Evolutionary conservation across 306 rosid genomes (phyloP).

Genomic region (Hippophae gyantsensis): DNA sequence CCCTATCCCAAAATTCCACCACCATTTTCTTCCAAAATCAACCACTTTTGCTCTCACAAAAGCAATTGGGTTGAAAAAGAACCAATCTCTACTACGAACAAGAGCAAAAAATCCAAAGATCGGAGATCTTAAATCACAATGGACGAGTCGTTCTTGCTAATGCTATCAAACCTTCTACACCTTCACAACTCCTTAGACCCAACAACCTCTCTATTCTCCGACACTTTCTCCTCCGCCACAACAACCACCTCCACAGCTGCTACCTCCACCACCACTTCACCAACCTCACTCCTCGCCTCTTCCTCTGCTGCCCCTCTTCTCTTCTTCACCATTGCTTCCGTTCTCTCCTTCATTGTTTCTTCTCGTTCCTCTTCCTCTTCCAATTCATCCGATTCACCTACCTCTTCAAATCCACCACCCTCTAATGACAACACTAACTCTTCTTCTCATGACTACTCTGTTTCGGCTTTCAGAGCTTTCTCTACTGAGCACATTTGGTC

Average conservation of each 20-base stretch:
- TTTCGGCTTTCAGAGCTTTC: constrained; percentile 84
- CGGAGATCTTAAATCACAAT: constrained; percentile 9
- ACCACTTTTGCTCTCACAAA: no score
- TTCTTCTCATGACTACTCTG: constrained; percentile 50
- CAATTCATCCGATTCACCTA: constrained; percentile 14
- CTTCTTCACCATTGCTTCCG: constrained; percentile 90
- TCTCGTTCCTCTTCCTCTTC: constrained; percentile 29
- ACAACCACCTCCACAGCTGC: constrained; percentile 22
- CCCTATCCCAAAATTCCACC: no score
- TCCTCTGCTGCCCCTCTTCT: constrained; percentile 90
- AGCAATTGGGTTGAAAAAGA: no score
- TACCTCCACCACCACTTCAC: constrained; percentile 26
- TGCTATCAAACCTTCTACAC: constrained; percentile 82
- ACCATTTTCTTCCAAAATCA: no score
- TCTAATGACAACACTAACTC: constrained; percentile 11
- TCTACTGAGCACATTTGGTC: constrained; percentile 95
- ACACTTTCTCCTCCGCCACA: constrained; percentile 42
- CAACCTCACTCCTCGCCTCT: constrained; percentile 60
- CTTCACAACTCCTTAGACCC: constrained; percentile 89
- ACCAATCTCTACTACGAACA: no score
- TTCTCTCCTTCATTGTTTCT: constrained; percentile 79
- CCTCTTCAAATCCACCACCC: constrained; percentile 13
- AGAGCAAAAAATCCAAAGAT: background rate
- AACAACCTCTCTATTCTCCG: constrained; percentile 53
- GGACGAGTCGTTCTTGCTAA: constrained; percentile 70